These are phyloP conservation scores for Rutidosis leptorrhynchoides DNA, from an alignment of 129 eudicot genomes.

Conservation along the genomic window DNA sequence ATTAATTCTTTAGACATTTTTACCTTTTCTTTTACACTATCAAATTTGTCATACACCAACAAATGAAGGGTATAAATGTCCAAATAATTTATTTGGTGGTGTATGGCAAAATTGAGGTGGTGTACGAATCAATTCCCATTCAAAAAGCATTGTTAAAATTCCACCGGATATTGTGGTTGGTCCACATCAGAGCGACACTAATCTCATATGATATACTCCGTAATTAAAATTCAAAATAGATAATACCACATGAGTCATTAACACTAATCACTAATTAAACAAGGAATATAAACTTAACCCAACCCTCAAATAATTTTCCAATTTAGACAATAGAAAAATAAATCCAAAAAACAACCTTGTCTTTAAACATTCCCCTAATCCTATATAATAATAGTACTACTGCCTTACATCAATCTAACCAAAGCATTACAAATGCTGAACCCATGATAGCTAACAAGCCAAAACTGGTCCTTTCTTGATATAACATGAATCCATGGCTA, in stretches of 20 bases:
- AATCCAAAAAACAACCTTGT: not conserved
- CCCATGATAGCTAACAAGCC: conserved; percentile 15
- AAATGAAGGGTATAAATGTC: no score
- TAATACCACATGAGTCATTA: not conserved
- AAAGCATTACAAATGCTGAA: conserved; percentile 21
- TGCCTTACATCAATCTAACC: conserved; percentile 31
- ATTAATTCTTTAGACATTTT: no score
- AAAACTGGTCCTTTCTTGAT: conserved; percentile 16
- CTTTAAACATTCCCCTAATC: not conserved
- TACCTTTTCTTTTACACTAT: no score
- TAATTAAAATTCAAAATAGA: not conserved
- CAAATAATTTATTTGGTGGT: no score
- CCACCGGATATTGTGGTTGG: not conserved
- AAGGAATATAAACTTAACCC: not conserved
- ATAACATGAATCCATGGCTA: conserved; percentile 24
- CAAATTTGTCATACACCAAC: no score
- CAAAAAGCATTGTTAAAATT: not conserved
- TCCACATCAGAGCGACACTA: not conserved
- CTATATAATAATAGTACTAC: no score
- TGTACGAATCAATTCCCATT: no score
- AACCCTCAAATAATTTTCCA: not conserved
- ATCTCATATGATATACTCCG: no score
- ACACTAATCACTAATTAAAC: not conserved
- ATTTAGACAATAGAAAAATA: not conserved
- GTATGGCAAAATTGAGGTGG: no score